A percentile compares a stretch with the other conserved stretches of the same genome.
Conservation (phyloP, 2,329 filamentous ascomycete genomes). For the Clarireedia paspali region DNA sequence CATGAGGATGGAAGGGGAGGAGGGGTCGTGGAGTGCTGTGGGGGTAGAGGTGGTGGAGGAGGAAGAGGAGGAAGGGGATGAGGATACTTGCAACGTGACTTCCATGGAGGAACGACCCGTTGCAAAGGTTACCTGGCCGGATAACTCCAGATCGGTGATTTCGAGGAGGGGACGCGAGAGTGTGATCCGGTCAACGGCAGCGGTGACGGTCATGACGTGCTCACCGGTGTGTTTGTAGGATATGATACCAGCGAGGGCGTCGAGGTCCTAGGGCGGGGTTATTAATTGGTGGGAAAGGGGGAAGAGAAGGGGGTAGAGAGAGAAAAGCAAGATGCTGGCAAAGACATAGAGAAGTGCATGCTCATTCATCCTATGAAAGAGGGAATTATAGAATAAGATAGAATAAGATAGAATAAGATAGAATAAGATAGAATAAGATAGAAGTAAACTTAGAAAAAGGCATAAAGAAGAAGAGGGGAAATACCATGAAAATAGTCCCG, state of each 20-base stretch:
- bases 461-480: not conserved
- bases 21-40: conserved; percentile 37
- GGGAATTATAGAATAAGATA: too few relatives aligned
- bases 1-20: conserved; percentile 47
- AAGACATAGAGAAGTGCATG: too few relatives aligned
- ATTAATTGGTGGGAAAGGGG: too few relatives aligned
- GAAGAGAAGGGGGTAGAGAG: too few relatives aligned
- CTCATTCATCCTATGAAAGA: too few relatives aligned
- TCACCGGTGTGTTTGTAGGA: conserved; percentile 63
- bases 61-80: conserved; percentile 31
- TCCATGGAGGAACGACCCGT: conserved; percentile 64
- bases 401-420: too few relatives aligned
- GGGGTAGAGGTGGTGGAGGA: conserved; percentile 26
- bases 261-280: conserved; percentile 41
- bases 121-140: conserved; percentile 46
- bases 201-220: conserved; percentile 36
- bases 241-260: conserved; percentile 63
- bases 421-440: too few relatives aligned
- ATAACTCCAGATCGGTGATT: conserved; percentile 63
- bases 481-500: conserved; percentile 43
- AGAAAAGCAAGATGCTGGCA: too few relatives aligned
- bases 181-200: conserved; percentile 33
- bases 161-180: conserved; percentile 56
- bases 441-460: too few relatives aligned
- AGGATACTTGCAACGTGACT: conserved; percentile 60